Evolutionary conservation across 2,329 filamentous ascomycete genomes (phyloP).

Genomic region (Talaromyces sp.): DNA sequence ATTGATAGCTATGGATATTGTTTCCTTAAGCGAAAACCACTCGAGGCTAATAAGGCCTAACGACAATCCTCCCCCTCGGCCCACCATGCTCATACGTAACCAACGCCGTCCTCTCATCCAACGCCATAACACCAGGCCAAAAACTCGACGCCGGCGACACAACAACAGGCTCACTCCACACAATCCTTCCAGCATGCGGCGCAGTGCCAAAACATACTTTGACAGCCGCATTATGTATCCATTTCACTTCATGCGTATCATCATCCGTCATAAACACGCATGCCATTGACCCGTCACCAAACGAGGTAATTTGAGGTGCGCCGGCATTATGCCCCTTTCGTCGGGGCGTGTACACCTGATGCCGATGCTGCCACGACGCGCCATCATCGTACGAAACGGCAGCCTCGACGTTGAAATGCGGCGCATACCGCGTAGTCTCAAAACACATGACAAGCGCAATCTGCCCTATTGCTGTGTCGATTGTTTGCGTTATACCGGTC

Average conservation of each 20-base stretch:
- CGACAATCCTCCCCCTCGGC: constrained; percentile 29
- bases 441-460: constrained; percentile 47
- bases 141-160: constrained; percentile 35
- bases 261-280: constrained; percentile 52
- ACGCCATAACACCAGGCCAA: constrained; percentile 42
- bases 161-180: constrained; percentile 35
- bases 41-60: constrained; percentile 20
- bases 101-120: constrained; percentile 30
- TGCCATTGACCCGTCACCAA: constrained; percentile 42
- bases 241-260: constrained; percentile 37
- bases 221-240: constrained; percentile 44
- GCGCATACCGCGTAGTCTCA: constrained; percentile 45
- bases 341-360: constrained; percentile 42
- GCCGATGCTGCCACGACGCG: constrained; percentile 41
- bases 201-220: constrained; percentile 43
- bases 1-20: not conserved
- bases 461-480: constrained; percentile 33
- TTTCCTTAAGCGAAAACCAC: not conserved
- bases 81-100: constrained; percentile 34
- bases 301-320: constrained; percentile 47
- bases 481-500: constrained; percentile 44
- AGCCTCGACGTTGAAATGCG: constrained; percentile 46
- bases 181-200: constrained; percentile 34
- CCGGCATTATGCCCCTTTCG: constrained; percentile 44
- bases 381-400: constrained; percentile 49